Percentiles rank a stretch among this genome's conserved stretches.
Conservation (phyloP, 192 early-diverging fungal species). For the Linnemannia zychae region DNA sequence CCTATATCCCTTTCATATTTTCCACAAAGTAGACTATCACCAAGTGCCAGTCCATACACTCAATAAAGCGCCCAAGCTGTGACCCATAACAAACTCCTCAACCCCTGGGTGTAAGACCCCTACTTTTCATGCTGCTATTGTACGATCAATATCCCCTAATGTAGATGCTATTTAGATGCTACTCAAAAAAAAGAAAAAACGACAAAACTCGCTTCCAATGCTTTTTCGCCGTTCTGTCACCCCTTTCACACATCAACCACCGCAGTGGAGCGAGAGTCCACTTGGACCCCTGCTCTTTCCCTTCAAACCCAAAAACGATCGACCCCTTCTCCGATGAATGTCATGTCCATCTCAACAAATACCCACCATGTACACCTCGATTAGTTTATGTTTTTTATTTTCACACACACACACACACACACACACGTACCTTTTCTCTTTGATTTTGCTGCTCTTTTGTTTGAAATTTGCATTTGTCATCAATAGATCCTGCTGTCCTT, state of each 20-base stretch:
- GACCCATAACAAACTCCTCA: no score
- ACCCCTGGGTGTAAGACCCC: no score
- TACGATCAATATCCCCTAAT: no score
- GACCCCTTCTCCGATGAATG: background rate
- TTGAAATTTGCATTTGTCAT: constrained; percentile 1
- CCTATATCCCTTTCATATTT: no score
- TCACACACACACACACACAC: background rate
- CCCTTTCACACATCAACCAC: background rate
- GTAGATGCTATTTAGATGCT: no score
- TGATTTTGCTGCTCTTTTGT: background rate
- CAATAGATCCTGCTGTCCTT: background rate
- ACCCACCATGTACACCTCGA: background rate
- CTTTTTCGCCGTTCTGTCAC: constrained; percentile 8
- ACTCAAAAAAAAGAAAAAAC: background rate
- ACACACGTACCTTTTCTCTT: no score
- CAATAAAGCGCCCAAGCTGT: no score
- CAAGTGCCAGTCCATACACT: no score
- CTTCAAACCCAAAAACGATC: background rate
- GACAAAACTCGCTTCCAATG: background rate
- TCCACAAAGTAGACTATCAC: no score
- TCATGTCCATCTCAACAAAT: no score
- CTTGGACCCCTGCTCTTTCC: background rate
- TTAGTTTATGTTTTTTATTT: background rate
- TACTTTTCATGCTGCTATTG: no score
- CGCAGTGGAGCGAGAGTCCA: no score